A percentile compares a stretch with the other conserved stretches of the same genome.
These are phyloP conservation scores for Teratosphaeria zuluensis DNA, from an alignment of 2,329 filamentous ascomycete species.

Conservation along the genomic window DNA sequence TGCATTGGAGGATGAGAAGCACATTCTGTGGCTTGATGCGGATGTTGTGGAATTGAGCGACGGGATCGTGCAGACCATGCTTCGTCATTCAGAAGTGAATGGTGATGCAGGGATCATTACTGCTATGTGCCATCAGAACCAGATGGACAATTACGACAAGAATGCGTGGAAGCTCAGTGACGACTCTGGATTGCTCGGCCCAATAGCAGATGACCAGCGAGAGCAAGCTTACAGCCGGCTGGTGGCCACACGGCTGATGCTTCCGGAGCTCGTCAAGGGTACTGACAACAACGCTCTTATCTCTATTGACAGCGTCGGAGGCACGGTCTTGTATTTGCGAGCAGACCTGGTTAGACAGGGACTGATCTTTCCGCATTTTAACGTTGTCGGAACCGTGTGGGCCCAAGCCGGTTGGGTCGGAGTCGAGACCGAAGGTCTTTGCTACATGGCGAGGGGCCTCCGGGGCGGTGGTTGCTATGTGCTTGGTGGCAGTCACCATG, in stretches of 20 bases:
- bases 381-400: slow-evolving; percentile 29
- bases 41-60: slow-evolving; percentile 27
- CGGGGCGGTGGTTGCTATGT: slow-evolving; percentile 12
- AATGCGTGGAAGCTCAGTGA: slow-evolving; percentile 23
- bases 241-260: slow-evolving; percentile 4
- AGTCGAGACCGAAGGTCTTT: slow-evolving; percentile 30
- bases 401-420: slow-evolving; percentile 27
- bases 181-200: not conserved
- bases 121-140: slow-evolving; percentile 24
- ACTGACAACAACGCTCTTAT: slow-evolving; percentile 24
- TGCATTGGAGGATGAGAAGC: slow-evolving; percentile 22
- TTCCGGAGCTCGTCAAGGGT: slow-evolving; percentile 14
- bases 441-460: slow-evolving; percentile 17
- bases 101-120: slow-evolving; percentile 26
- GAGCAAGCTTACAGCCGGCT: slow-evolving; percentile 3
- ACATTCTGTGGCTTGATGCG: slow-evolving; percentile 30
- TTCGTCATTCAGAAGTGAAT: slow-evolving; percentile 17
- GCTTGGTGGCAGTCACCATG: slow-evolving; percentile 9
- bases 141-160: slow-evolving; percentile 28
- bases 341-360: slow-evolving; percentile 25
- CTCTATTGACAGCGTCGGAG: slow-evolving; percentile 28
- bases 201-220: slow-evolving; percentile 2
- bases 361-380: slow-evolving; percentile 26
- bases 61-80: slow-evolving; percentile 24
- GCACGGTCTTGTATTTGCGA: slow-evolving; percentile 28